These are phyloP conservation scores for Sisymbrium altissimum DNA, from an alignment of 345 rosid species.

Conservation along the genomic window DNA sequence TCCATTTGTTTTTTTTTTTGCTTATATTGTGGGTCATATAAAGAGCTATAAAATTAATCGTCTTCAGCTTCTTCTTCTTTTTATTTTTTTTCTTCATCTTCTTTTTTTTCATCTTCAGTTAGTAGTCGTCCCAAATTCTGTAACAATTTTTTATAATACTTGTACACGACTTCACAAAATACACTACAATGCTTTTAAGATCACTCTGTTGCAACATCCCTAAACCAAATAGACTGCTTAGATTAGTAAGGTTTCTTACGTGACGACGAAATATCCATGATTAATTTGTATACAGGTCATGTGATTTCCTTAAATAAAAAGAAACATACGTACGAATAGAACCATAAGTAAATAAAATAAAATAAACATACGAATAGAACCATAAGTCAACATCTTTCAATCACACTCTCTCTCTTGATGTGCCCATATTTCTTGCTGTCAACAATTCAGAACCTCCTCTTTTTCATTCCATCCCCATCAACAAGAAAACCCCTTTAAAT, in stretches of 20 bases:
- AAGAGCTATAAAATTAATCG: not conserved
- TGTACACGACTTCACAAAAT: not conserved
- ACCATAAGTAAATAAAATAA: not conserved
- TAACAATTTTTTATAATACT: not conserved
- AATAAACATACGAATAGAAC: slow-evolving; percentile 10
- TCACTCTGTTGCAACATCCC: not conserved
- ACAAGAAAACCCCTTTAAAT: not conserved
- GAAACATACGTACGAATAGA: not conserved
- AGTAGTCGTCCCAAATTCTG: not conserved
- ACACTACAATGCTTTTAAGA: not conserved
- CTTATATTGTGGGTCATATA: slow-evolving; percentile 1
- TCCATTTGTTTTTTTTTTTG: not conserved
- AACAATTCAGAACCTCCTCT: slow-evolving; percentile 28
- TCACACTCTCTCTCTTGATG: slow-evolving; percentile 20
- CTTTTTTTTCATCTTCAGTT: not conserved
- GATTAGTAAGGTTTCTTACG: not conserved
- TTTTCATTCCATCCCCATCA: slow-evolving; percentile 25
- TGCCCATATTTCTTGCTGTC: slow-evolving; percentile 40
- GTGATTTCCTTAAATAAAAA: not conserved
- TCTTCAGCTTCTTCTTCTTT: not conserved
- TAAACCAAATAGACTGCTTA: not conserved
- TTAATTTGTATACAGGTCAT: not conserved
- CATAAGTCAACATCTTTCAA: slow-evolving; percentile 31
- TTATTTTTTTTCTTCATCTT: too few relatives aligned
- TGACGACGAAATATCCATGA: not conserved